Base-by-base conservation (phyloP, 1,284 basidiomycete species). In the Lignosus rhinocerotis region DNA sequence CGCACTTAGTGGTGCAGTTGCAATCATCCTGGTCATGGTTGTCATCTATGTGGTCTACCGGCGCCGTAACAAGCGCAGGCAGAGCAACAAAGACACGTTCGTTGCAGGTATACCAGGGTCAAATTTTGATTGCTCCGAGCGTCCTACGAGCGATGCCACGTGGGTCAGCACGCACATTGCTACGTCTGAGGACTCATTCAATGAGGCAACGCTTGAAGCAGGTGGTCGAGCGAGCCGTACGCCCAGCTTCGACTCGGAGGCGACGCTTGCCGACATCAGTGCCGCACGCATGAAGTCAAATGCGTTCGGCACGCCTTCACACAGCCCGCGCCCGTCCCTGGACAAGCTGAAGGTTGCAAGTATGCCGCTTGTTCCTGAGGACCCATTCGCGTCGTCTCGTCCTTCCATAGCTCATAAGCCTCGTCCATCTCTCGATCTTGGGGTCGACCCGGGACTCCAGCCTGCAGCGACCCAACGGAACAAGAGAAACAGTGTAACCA, bases 31-130 rank as follows among this genome's bases (percentile, higher is more conserved):
- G n/a, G 54, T 53, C 12, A 3, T 55, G 10, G 34, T 60, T 7
- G 63, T 62, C 43, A 51, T 64, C 14, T 34, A 58, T 34, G 12
- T 60, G 11, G 56, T 64, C 51, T 64, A 62, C 50, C 60, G 63
- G 48, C 63, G 63, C n/a, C 60, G 60, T 36, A 57, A 47, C 49
- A 48, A 36, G 36, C 34, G 48, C 36, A 55, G 47, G n/a, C 1
- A n/a, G 21, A 32, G 55, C 38, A 41, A 56, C 11, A 34, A n/a
- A n/a, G 25, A 53, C 8, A 47, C 21, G 2, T 55, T 56, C 49
- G 53, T 52, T n/a, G 38, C 39, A 16, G 62, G 45, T 5, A 21
- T 36, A 6, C 42, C 55, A 4, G 21, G 10, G 14, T 33, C 55
- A 2, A 36, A 47, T 6, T 8, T 8, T 12, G 14, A 14, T 14